A percentile compares a stretch with the other conserved stretches of the same genome.
phyloP scores from a whole-genome alignment of 2,329 filamentous ascomycete species.

The Stemphylium lycopersici region DNA sequence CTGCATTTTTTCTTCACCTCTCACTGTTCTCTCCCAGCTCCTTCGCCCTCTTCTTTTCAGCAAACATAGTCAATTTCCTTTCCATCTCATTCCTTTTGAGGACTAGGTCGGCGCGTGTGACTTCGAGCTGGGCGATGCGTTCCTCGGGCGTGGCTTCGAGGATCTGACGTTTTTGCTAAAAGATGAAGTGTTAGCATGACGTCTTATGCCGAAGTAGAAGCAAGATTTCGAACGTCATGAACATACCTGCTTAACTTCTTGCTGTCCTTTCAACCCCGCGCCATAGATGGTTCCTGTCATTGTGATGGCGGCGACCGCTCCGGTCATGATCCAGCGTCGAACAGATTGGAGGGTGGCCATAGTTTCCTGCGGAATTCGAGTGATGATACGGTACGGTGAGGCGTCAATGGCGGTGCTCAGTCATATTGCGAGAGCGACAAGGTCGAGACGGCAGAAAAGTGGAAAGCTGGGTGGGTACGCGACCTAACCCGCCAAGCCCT shows the following conservation, averaged over 20 bases:
- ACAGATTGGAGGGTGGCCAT: conserved; percentile 43
- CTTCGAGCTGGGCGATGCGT: conserved; percentile 61
- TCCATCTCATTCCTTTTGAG: conserved; percentile 61
- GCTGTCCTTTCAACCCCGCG: conserved; percentile 62
- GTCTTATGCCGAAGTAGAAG: not conserved
- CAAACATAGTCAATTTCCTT: conserved; percentile 56
- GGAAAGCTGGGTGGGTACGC: conserved; percentile 11
- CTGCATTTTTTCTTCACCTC: conserved; percentile 14
- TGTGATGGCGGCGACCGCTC: conserved; percentile 62
- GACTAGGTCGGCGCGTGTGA: conserved; percentile 56
- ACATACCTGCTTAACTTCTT: conserved; percentile 59
- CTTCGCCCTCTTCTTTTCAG: conserved; percentile 23
- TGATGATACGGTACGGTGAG: not conserved
- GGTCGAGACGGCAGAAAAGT: conserved; percentile 8
- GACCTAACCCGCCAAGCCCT: conserved; percentile 23
- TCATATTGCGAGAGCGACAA: not conserved
- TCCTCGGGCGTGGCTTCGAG: conserved; percentile 60
- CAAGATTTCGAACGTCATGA: not conserved
- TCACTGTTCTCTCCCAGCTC: conserved; percentile 14
- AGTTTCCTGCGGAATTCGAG: not conserved
- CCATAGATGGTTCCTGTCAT: conserved; percentile 65
- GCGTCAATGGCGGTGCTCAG: not conserved
- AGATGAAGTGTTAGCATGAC: not conserved
- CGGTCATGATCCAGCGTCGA: conserved; percentile 60
- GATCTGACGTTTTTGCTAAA: conserved; percentile 54